These are phyloP conservation scores for Nemania sp. DNA, from an alignment of 2,329 filamentous ascomycete genomes.

Conservation along the genomic window DNA sequence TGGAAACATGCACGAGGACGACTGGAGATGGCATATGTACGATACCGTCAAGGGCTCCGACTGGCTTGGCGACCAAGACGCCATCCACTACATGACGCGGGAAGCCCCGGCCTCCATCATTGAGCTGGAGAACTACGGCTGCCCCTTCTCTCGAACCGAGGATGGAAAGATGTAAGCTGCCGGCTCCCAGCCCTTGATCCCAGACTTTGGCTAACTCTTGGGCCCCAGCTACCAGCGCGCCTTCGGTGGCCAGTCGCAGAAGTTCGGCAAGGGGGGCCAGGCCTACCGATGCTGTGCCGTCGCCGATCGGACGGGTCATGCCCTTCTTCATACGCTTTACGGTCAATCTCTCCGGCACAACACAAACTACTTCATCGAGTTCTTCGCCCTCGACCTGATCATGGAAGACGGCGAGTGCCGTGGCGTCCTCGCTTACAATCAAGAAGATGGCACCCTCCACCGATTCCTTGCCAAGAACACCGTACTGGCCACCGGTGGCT, in stretches of 20 bases:
- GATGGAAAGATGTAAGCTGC: slow-evolving; percentile 80
- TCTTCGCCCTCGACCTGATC: slow-evolving; percentile 94
- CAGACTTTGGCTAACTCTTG: slow-evolving; percentile 30
- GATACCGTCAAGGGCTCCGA: slow-evolving; percentile 97
- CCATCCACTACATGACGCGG: slow-evolving; percentile 98
- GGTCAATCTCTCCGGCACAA: slow-evolving; percentile 96
- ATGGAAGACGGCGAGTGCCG: slow-evolving; percentile 98
- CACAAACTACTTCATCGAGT: slow-evolving; percentile 99
- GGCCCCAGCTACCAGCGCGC: slow-evolving; percentile 84
- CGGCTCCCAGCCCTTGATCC: background rate
- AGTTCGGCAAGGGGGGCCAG: slow-evolving; percentile 95
- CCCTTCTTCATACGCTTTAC: slow-evolving; percentile 96
- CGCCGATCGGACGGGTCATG: slow-evolving; percentile 95
- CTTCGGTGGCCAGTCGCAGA: slow-evolving; percentile 95
- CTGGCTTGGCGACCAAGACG: slow-evolving; percentile 96
- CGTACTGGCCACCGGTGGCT: slow-evolving; percentile 94
- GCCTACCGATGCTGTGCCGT: slow-evolving; percentile 97
- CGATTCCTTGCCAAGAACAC: slow-evolving; percentile 97
- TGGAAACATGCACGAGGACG: slow-evolving; percentile 96
- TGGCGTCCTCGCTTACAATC: slow-evolving; percentile 96
- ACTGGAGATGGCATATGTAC: slow-evolving; percentile 99
- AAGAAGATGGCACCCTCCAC: slow-evolving; percentile 97
- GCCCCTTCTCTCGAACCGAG: slow-evolving; percentile 94
- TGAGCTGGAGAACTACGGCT: slow-evolving; percentile 96
- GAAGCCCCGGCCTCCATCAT: slow-evolving; percentile 91